Percentiles rank a stretch among this genome's conserved stretches.
phyloP scores from a whole-genome alignment of 805 yeast species.

The Huiozyma naganishii region DNA sequence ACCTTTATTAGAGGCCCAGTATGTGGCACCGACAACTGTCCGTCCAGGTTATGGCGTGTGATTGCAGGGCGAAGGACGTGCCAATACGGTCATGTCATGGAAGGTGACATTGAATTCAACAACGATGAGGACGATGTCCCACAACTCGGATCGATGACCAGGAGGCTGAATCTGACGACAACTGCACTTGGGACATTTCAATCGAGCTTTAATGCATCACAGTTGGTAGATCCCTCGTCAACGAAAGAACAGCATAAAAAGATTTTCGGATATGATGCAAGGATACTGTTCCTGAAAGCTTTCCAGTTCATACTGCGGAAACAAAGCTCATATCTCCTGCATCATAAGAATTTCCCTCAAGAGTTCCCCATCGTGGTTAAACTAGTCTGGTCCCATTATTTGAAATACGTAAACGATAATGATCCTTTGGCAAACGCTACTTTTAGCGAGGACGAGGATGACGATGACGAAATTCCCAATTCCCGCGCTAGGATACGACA shows the following conservation, averaged over 20 bases:
- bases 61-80: slow-evolving; percentile 76
- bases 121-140: slow-evolving; percentile 65
- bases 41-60: slow-evolving; percentile 60
- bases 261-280: slow-evolving; percentile 41
- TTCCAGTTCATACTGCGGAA: slow-evolving; percentile 41
- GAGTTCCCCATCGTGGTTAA: slow-evolving; percentile 28
- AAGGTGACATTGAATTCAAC: slow-evolving; percentile 65
- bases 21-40: slow-evolving; percentile 88
- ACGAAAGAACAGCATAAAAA: slow-evolving; percentile 15
- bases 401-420: slow-evolving; percentile 8
- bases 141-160: slow-evolving; percentile 34
- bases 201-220: slow-evolving; percentile 23
- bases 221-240: slow-evolving; percentile 5
- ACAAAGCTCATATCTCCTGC: slow-evolving; percentile 36
- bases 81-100: slow-evolving; percentile 83
- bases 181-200: slow-evolving; percentile 31
- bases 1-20: slow-evolving; percentile 61
- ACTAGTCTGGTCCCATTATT: slow-evolving; percentile 28
- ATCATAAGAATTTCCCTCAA: slow-evolving; percentile 23
- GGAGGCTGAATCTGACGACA: slow-evolving; percentile 44
- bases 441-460: background rate
- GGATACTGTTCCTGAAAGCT: slow-evolving; percentile 33
- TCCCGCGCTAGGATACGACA: slow-evolving; percentile 2
- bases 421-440: background rate
- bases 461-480: slow-evolving; percentile 7